Conservation (phyloP, 257 asterid species). For the Plantago major region DNA sequence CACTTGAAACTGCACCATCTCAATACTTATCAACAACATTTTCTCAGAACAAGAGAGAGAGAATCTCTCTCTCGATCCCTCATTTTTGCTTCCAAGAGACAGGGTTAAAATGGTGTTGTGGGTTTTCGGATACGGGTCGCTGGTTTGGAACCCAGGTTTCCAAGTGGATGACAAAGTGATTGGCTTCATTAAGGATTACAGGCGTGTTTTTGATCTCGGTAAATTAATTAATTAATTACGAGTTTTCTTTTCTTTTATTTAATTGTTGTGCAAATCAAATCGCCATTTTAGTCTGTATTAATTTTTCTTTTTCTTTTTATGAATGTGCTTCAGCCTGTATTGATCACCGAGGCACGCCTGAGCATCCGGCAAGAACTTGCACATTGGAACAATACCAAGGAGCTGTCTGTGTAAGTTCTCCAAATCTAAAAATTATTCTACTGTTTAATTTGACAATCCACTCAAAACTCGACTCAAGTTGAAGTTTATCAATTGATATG, state of each 20-base stretch:
- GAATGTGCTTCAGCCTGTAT: constrained; percentile 61
- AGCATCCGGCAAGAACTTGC: constrained; percentile 97
- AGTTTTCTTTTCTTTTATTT: not conserved
- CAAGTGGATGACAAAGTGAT: constrained; percentile 74
- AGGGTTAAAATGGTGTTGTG: constrained; percentile 65
- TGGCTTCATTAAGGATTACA: constrained; percentile 78
- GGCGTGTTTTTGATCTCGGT: constrained; percentile 91
- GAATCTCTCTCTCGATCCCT: not conserved
- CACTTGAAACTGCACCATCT: too few relatives aligned
- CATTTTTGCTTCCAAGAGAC: not conserved
- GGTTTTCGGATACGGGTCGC: constrained; percentile 86
- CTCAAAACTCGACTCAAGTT: too few relatives aligned
- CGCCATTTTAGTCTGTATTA: too few relatives aligned
- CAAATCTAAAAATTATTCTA: too few relatives aligned
- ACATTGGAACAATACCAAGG: constrained; percentile 73
- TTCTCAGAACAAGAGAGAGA: too few relatives aligned
- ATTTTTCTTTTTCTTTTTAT: too few relatives aligned
- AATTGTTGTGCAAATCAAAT: too few relatives aligned
- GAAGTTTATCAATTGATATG: too few relatives aligned
- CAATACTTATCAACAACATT: too few relatives aligned
- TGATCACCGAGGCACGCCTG: constrained; percentile 95
- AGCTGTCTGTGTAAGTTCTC: constrained; percentile 65
- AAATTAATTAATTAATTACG: constrained; percentile 12
- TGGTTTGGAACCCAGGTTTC: constrained; percentile 97
- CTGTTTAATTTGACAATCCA: too few relatives aligned